These are phyloP conservation scores for Colletotrichum lindemuthianum DNA, from an alignment of 2,329 filamentous ascomycete genomes.

Conservation along the genomic window DNA sequence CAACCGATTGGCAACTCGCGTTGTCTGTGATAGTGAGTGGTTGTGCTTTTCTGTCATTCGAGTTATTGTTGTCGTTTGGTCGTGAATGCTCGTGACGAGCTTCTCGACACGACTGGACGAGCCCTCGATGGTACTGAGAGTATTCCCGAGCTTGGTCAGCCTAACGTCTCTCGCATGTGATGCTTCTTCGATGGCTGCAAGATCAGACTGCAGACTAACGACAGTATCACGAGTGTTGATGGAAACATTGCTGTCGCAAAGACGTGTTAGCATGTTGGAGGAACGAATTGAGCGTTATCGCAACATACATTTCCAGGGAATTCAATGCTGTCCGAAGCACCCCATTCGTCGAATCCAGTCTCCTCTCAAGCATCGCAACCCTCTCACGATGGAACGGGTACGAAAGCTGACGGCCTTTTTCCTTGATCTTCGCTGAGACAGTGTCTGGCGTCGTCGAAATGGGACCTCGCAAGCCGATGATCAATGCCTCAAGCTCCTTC, in stretches of 20 bases:
- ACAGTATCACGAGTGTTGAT: not conserved
- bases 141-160: not conserved
- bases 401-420: not conserved
- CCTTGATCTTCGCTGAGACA: not conserved
- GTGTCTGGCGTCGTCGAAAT: not conserved
- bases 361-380: not conserved
- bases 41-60: too few species aligned
- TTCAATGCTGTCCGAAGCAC: not conserved
- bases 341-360: not conserved
- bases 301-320: not conserved
- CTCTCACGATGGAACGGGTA: not conserved
- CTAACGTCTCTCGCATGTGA: not conserved
- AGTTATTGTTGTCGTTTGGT: not conserved
- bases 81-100: not conserved
- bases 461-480: not conserved
- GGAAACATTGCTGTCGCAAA: not conserved
- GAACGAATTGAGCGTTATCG: too few species aligned
- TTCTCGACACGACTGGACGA: not conserved
- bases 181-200: not conserved
- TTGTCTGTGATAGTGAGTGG: too few species aligned
- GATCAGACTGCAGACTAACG: not conserved
- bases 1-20: not conserved
- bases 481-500: not conserved
- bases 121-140: not conserved
- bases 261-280: not conserved